Evolutionary conservation across 2,329 filamentous ascomycete genomes (phyloP), one percentile per base, ranked within the genome.

Genomic region (Acrodontium crateriforme): DNA sequence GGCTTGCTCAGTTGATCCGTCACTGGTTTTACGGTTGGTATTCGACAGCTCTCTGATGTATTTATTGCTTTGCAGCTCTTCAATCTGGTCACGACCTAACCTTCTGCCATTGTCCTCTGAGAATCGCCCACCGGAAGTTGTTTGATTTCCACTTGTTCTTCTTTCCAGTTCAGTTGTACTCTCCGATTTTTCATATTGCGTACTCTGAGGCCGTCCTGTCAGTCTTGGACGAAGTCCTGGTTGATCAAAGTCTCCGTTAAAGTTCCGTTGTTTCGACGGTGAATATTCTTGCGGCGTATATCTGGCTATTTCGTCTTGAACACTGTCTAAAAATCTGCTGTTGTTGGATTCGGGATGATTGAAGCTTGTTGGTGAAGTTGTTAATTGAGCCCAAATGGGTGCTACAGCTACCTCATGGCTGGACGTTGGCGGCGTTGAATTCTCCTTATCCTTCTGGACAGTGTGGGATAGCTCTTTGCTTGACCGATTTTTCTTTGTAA

Each of bases 331-430:
- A 16, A 46, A 38, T 22, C 30, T 39, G 38, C 65, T 52, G 2
- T 56, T 61, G 19, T 67, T 63, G 38, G 69, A 64, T 27, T 68
- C 60, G 12, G 62, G 50, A 11, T 31, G 25, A 19, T 36, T 27
- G 24, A 52, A 46, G 22, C 58, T 56, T n/a, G n/a, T n/a, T n/a
- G n/a, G n/a, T n/a, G n/a, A n/a, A n/a, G 20, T n/a, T 31, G 65
- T 57, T 49, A 87, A 89, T 45, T 89, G 77, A 9, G 79, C 71
- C 63, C 81, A 93, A 31, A 87, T 84, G 14, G 85, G 83, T 2
- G 78, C 73, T 11, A 69, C 63, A 7, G 55, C 44, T 13, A 56
- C 46, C 27, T 59, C 55, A 21, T 59, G 55, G 9, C 59, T 49
- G 3, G 60, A 62, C 32, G 60, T 56, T 1, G 63, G 59, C 3